Conservation (phyloP, 2,329 filamentous ascomycete species). For the Claviceps sp. region DNA sequence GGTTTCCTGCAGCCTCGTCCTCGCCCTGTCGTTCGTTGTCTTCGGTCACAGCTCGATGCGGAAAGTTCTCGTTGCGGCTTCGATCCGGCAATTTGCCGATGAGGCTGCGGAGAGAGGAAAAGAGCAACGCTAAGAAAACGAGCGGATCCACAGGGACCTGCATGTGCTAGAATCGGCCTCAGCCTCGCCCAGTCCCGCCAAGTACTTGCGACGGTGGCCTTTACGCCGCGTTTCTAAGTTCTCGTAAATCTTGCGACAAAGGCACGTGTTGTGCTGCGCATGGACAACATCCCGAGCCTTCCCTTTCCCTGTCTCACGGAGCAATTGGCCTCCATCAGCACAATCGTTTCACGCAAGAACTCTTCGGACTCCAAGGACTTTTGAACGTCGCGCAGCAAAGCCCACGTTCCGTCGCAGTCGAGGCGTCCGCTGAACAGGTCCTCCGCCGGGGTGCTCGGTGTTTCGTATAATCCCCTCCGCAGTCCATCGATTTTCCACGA, state of each 20-base stretch:
- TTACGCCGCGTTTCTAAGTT: slow-evolving; percentile 2
- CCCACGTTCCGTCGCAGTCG: neutral
- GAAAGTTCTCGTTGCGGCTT: neutral
- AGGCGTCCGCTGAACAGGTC: neutral
- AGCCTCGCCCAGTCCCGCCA: neutral
- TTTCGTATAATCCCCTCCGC: neutral
- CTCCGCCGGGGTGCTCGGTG: neutral
- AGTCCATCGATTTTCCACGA: slow-evolving; percentile 22
- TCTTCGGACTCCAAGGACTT: neutral
- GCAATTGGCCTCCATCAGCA: neutral
- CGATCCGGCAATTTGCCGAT: slow-evolving; percentile 10
- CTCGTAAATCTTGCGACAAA: neutral
- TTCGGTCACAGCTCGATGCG: neutral
- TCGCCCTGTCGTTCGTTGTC: neutral
- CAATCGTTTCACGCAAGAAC: neutral
- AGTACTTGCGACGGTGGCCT: slow-evolving; percentile 25
- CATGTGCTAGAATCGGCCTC: neutral
- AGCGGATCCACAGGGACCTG: neutral
- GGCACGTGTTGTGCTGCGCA: neutral
- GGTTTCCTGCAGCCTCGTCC: neutral
- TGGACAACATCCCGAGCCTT: neutral
- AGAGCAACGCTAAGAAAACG: too few relatives aligned
- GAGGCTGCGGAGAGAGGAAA: neutral
- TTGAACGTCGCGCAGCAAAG: neutral
- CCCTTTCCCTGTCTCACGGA: neutral